Conservation (phyloP, 2,329 filamentous ascomycete genomes). For the Diaporthe sp. region DNA sequence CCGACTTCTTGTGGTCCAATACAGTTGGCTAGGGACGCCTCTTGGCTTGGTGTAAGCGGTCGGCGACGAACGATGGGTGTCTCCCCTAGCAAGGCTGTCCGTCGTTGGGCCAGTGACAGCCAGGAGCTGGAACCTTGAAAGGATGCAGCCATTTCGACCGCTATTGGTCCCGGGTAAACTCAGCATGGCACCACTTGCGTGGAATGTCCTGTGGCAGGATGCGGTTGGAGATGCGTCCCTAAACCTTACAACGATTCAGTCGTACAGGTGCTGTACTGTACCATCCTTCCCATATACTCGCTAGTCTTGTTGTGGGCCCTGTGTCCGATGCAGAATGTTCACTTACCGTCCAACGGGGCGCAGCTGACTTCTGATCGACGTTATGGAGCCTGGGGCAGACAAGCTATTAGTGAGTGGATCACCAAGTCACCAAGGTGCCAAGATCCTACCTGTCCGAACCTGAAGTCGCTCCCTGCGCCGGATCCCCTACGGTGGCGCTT, state of each 20-base stretch:
- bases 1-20: background rate
- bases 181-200: slow-evolving; percentile 12
- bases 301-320: background rate
- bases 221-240: background rate
- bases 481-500: background rate
- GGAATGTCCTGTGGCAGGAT: slow-evolving; percentile 1
- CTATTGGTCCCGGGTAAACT: slow-evolving; percentile 26
- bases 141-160: background rate
- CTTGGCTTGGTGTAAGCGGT: background rate
- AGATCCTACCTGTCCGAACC: background rate
- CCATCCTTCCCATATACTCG: background rate
- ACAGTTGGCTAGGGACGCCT: background rate
- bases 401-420: slow-evolving; percentile 13
- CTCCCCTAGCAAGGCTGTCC: slow-evolving; percentile 8
- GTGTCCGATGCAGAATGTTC: background rate
- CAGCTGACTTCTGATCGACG: slow-evolving; percentile 8
- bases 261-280: slow-evolving; percentile 13
- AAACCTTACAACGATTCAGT: slow-evolving; percentile 5
- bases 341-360: background rate
- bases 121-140: slow-evolving; percentile 21
- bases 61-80: background rate
- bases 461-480: background rate
- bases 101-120: background rate
- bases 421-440: slow-evolving; percentile 6
- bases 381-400: background rate